A percentile compares a stretch with the other conserved stretches of the same genome.
These are phyloP conservation scores for Piloderma croceum DNA, from an alignment of 768 basidiomycete species.

Conservation along the genomic window DNA sequence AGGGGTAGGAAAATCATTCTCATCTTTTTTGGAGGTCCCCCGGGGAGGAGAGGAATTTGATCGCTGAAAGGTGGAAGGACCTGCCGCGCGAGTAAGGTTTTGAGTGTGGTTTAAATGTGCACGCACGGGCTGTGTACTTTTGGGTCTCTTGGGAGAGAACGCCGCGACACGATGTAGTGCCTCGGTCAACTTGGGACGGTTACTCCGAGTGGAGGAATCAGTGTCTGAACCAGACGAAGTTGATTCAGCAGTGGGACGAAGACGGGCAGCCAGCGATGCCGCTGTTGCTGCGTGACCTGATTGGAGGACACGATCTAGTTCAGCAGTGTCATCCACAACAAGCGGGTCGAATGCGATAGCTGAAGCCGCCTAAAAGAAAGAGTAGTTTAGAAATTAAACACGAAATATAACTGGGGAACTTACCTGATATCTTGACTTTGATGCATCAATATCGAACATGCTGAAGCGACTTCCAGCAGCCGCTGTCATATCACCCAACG, in stretches of 20 bases:
- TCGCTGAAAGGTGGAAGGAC: constrained; percentile 1
- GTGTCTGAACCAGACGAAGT: constrained; percentile 43
- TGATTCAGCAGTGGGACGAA: constrained; percentile 40
- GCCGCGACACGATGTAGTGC: constrained; percentile 57
- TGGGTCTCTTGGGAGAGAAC: constrained; percentile 74
- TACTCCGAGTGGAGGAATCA: constrained; percentile 36
- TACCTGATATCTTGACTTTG: constrained; percentile 46
- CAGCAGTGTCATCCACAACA: constrained; percentile 56
- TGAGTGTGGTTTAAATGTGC: constrained; percentile 4
- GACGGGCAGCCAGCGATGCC: constrained; percentile 37
- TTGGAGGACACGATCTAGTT: constrained; percentile 55
- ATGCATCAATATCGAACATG: constrained; percentile 49
- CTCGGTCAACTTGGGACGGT: constrained; percentile 64
- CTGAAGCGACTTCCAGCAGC: constrained; percentile 53
- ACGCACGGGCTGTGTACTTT: constrained; percentile 31
- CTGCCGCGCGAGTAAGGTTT: constrained; percentile 3
- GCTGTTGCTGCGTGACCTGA: constrained; percentile 34
- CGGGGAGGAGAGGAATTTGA: neutral
- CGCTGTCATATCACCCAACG: constrained; percentile 65
- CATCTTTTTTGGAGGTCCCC: neutral
- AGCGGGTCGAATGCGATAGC: constrained; percentile 48
- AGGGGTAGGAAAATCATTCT: constrained; percentile 24
- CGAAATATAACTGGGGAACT: constrained; percentile 18
- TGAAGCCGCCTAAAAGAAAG: constrained; percentile 22
- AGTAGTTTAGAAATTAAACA: constrained; percentile 2